Conservation (phyloP, 345 rosid genomes). For the Lenwebbia sp. region DNA sequence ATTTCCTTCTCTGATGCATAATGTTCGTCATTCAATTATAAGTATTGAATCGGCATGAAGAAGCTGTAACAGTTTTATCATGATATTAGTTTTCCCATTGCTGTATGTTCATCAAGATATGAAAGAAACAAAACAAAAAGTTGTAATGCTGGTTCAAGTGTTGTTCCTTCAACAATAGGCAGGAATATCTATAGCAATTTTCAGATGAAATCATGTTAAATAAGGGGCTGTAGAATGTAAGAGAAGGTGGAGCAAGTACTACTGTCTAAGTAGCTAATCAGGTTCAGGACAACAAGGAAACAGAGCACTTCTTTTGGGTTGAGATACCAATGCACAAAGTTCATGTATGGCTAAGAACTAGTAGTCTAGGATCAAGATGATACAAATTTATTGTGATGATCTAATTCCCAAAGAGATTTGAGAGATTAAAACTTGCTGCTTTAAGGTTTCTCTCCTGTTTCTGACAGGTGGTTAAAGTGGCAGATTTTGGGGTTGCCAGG, state of each 20-base stretch:
- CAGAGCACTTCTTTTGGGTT: not conserved
- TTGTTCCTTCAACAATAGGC: not conserved
- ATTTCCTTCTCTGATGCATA: not conserved
- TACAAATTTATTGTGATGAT: not conserved
- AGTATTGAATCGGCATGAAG: not conserved
- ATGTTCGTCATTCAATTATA: not conserved
- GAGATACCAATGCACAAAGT: not conserved
- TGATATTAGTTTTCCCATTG: not conserved
- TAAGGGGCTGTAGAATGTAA: not conserved
- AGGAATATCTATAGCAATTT: not conserved
- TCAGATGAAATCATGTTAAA: not conserved
- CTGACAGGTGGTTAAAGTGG: constrained; percentile 85
- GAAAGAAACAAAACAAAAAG: not conserved
- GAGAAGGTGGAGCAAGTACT: not conserved
- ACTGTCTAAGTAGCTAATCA: not conserved
- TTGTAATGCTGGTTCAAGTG: not conserved
- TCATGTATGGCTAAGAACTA: not conserved
- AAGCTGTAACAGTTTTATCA: not conserved
- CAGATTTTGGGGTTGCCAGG: constrained; percentile 98
- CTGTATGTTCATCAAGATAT: not conserved
- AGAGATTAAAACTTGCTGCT: not conserved
- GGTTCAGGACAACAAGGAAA: not conserved
- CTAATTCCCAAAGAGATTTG: not conserved
- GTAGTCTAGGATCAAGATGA: not conserved
- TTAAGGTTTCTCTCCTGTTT: not conserved